Evolutionary conservation across 2,329 filamentous ascomycete genomes (phyloP).

Genomic region (Alternaria ethzedia): DNA sequence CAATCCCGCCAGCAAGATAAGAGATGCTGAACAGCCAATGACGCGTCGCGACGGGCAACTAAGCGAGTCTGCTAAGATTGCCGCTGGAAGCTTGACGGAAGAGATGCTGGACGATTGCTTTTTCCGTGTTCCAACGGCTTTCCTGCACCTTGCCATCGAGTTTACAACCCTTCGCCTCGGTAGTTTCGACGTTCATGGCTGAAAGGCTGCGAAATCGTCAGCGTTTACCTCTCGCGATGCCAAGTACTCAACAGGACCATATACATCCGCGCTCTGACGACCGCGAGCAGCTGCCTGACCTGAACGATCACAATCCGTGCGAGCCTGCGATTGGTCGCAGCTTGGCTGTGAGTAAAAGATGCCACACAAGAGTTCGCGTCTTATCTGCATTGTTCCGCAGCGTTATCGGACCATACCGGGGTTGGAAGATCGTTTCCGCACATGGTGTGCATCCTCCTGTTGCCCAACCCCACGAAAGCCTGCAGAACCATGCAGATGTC

Average conservation of each 20-base stretch:
- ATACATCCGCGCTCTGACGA: neutral
- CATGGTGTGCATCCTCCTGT: slow-evolving; percentile 4
- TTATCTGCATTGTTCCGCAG: slow-evolving; percentile 26
- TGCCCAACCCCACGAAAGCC: slow-evolving; percentile 4
- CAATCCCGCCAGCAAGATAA: slow-evolving; percentile 24
- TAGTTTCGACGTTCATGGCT: neutral
- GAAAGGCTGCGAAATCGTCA: neutral
- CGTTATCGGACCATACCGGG: slow-evolving; percentile 10
- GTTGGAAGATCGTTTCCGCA: slow-evolving; percentile 18
- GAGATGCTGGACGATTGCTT: slow-evolving; percentile 10
- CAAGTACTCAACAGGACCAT: neutral
- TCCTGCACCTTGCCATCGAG: slow-evolving; percentile 6
- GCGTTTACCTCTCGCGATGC: neutral
- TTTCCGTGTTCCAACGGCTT: slow-evolving; percentile 14
- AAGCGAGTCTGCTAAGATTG: slow-evolving; percentile 11
- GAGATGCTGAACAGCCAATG: slow-evolving; percentile 11
- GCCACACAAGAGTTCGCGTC: slow-evolving; percentile 19
- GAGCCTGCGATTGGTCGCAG: neutral
- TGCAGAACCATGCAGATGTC: slow-evolving; percentile 17
- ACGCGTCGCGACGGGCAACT: neutral
- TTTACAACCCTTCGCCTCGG: neutral
- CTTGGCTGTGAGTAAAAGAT: neutral
- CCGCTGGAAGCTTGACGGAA: slow-evolving; percentile 18
- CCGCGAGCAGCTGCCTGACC: neutral
- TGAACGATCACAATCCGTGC: neutral